A percentile compares a stretch with the other conserved stretches of the same genome.
Evolutionary conservation across 2,329 filamentous ascomycete genomes (phyloP).

Genomic region (Ampelomyces quisqualis): DNA sequence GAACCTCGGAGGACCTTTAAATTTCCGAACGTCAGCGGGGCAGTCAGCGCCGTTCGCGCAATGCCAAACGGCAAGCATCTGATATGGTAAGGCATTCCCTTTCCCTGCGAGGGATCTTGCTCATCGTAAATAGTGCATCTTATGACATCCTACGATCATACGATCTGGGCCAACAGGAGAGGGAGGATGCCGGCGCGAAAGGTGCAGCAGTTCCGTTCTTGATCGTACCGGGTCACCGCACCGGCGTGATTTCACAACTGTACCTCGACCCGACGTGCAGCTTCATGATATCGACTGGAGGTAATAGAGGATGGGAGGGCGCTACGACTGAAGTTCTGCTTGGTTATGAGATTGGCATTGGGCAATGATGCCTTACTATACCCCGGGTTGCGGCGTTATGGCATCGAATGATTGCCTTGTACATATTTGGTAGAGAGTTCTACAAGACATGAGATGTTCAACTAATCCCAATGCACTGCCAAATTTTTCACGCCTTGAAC

Average conservation of each 20-base stretch:
- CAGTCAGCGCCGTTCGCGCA: slow-evolving; percentile 81
- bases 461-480: too few species aligned
- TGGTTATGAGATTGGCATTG: slow-evolving; percentile 81
- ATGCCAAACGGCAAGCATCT: slow-evolving; percentile 94
- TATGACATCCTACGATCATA: slow-evolving; percentile 93
- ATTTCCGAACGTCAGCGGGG: slow-evolving; percentile 84
- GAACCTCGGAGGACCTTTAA: slow-evolving; percentile 76
- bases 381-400: slow-evolving; percentile 24
- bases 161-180: slow-evolving; percentile 66
- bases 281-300: slow-evolving; percentile 89
- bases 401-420: background rate
- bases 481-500: too few species aligned
- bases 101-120: background rate
- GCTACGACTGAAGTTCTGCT: slow-evolving; percentile 84
- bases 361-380: slow-evolving; percentile 31
- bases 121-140: slow-evolving; percentile 63
- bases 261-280: slow-evolving; percentile 84
- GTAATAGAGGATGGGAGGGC: slow-evolving; percentile 94
- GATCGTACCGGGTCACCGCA: slow-evolving; percentile 89
- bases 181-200: slow-evolving; percentile 57
- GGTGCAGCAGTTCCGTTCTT: slow-evolving; percentile 87
- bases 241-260: slow-evolving; percentile 82
- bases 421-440: background rate
- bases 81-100: slow-evolving; percentile 64
- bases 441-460: background rate